Percentiles rank a stretch among this genome's conserved stretches.
These are phyloP conservation scores for Aspergillus conjunctus DNA, from an alignment of 495 filamentous ascomycete genomes.

Conservation along the genomic window DNA sequence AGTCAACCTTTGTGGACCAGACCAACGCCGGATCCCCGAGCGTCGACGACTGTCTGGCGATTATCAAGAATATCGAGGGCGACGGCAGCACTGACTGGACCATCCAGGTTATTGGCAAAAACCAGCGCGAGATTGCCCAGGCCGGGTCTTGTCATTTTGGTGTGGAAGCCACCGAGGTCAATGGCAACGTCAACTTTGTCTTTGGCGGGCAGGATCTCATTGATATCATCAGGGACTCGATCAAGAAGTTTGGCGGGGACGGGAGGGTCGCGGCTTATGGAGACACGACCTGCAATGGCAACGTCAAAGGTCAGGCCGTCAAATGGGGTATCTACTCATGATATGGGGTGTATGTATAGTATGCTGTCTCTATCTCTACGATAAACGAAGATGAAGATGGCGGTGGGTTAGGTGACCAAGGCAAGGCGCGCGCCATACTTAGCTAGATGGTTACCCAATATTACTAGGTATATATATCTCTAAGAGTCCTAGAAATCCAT, in stretches of 20 bases:
- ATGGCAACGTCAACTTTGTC: constrained; percentile 4
- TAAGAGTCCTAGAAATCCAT: no score
- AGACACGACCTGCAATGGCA: constrained; percentile 10
- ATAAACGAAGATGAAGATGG: no score
- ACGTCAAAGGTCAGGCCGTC: constrained; percentile 9
- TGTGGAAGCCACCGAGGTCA: constrained; percentile 4
- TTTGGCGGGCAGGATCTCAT: constrained; percentile 15
- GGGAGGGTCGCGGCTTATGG: constrained; percentile 10
- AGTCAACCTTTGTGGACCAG: constrained; percentile 32
- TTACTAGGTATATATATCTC: no score
- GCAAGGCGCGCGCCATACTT: no score
- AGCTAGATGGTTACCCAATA: no score
- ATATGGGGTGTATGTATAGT: no score
- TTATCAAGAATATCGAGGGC: constrained; percentile 38
- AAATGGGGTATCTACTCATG: constrained; percentile 15
- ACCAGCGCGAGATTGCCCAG: constrained; percentile 21
- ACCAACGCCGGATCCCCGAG: constrained; percentile 31
- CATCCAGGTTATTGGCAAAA: background rate
- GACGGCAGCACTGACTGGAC: constrained; percentile 8
- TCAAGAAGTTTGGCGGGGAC: constrained; percentile 6
- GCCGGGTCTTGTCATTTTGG: constrained; percentile 4
- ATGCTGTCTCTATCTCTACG: no score
- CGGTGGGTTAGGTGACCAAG: no score
- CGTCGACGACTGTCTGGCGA: constrained; percentile 32
- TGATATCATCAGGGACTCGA: constrained; percentile 14